Conservation (phyloP, 768 basidiomycete genomes). For the Pleurotus cornucopiae region DNA sequence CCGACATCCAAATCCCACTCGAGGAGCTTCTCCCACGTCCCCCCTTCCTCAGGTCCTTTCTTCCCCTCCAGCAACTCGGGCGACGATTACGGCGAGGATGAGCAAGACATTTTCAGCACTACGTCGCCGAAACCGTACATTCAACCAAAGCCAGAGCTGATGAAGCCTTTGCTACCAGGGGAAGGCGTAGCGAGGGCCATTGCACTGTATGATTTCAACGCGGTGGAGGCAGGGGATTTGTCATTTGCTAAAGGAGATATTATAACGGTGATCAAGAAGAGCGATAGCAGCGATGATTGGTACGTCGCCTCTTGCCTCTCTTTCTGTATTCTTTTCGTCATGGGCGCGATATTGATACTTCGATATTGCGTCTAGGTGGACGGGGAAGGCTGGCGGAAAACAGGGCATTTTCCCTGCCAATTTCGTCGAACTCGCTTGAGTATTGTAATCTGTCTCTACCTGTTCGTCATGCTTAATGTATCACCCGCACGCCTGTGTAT, state of each 20-base stretch:
- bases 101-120: background rate
- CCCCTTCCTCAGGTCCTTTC: slow-evolving; percentile 11
- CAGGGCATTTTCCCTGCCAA: slow-evolving; percentile 81
- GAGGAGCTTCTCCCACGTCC: background rate
- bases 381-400: slow-evolving; percentile 54
- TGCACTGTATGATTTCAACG: slow-evolving; percentile 69
- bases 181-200: slow-evolving; percentile 72
- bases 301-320: slow-evolving; percentile 21
- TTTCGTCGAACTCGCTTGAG: slow-evolving; percentile 64
- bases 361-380: slow-evolving; percentile 53
- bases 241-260: slow-evolving; percentile 76
- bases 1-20: slow-evolving; percentile 3
- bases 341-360: background rate
- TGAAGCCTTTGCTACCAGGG: slow-evolving; percentile 40
- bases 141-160: slow-evolving; percentile 46
- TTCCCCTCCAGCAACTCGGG: background rate
- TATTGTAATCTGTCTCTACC: background rate
- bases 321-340: background rate
- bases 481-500: no score
- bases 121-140: slow-evolving; percentile 17
- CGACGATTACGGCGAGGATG: background rate
- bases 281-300: slow-evolving; percentile 74
- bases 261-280: slow-evolving; percentile 65
- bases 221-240: slow-evolving; percentile 73
- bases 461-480: background rate